These are phyloP conservation scores for Epichloe uncinata DNA, from an alignment of 2,329 filamentous ascomycete species.

Conservation along the genomic window DNA sequence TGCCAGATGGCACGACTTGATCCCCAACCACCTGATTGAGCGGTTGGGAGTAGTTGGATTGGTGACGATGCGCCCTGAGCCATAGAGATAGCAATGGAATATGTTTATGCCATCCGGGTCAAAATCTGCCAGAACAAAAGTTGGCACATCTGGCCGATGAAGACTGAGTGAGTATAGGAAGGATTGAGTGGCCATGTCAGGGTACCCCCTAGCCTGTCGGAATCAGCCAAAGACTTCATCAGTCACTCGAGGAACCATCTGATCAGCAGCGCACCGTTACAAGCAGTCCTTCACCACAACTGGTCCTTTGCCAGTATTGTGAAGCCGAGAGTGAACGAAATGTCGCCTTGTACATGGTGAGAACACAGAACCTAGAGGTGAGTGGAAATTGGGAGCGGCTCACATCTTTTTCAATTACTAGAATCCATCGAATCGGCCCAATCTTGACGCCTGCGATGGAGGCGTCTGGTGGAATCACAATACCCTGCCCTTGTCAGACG, in stretches of 20 bases:
- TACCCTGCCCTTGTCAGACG: constrained; percentile 32
- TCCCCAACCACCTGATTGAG: constrained; percentile 51
- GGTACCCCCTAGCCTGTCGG: constrained; percentile 61
- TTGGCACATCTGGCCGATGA: constrained; percentile 35
- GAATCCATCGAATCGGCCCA: constrained; percentile 43
- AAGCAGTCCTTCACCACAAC: constrained; percentile 45
- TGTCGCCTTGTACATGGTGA: constrained; percentile 42
- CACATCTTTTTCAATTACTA: constrained; percentile 72
- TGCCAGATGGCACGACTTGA: constrained; percentile 31
- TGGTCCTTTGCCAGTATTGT: constrained; percentile 36
- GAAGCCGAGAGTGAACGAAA: constrained; percentile 53
- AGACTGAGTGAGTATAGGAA: constrained; percentile 45
- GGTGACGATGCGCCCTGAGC: constrained; percentile 49
- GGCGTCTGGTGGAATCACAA: constrained; percentile 42
- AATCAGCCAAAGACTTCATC: neutral
- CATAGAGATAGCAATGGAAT: constrained; percentile 59
- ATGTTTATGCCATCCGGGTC: constrained; percentile 69
- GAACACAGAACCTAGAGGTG: neutral
- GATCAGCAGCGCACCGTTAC: constrained; percentile 42
- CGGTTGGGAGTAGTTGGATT: constrained; percentile 39
- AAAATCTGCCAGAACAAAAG: constrained; percentile 56
- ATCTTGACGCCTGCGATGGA: constrained; percentile 38
- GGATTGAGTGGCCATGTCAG: constrained; percentile 56
- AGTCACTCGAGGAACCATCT: no score
- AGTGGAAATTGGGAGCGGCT: constrained; percentile 1